Evolutionary conservation across 2,329 filamentous ascomycete genomes (phyloP).

Genomic region (Trichoderma oligosporum): DNA sequence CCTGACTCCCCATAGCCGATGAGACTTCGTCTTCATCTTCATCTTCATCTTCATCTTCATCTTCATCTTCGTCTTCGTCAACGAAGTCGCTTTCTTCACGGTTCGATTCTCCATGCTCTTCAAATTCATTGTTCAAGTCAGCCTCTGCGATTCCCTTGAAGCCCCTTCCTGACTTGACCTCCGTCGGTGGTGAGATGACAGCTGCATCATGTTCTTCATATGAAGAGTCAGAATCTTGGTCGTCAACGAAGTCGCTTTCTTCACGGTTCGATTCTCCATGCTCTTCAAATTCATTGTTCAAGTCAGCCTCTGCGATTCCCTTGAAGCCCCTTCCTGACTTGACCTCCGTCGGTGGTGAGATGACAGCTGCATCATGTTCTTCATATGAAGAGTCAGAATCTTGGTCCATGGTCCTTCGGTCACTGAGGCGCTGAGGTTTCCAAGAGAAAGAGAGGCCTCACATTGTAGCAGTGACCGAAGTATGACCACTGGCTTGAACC

Average conservation of each 20-base stretch:
- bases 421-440: conserved; percentile 22
- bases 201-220: conserved; percentile 19
- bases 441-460: conserved; percentile 25
- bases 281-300: background rate
- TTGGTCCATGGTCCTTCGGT: conserved; percentile 32
- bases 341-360: conserved; percentile 20
- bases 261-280: background rate
- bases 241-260: conserved; percentile 7
- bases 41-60: background rate
- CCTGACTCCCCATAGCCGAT: background rate
- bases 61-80: background rate
- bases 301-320: background rate
- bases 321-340: background rate
- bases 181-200: conserved; percentile 10
- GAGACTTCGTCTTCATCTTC: background rate
- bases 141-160: background rate
- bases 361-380: conserved; percentile 9
- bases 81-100: conserved; percentile 1
- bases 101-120: background rate
- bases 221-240: conserved; percentile 25
- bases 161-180: conserved; percentile 17
- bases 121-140: background rate
- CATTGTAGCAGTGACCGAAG: conserved; percentile 28
- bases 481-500: background rate
- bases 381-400: conserved; percentile 25